These are phyloP conservation scores for Botrytis deweyae DNA, from an alignment of 2,329 filamentous ascomycete species.

Conservation along the genomic window DNA sequence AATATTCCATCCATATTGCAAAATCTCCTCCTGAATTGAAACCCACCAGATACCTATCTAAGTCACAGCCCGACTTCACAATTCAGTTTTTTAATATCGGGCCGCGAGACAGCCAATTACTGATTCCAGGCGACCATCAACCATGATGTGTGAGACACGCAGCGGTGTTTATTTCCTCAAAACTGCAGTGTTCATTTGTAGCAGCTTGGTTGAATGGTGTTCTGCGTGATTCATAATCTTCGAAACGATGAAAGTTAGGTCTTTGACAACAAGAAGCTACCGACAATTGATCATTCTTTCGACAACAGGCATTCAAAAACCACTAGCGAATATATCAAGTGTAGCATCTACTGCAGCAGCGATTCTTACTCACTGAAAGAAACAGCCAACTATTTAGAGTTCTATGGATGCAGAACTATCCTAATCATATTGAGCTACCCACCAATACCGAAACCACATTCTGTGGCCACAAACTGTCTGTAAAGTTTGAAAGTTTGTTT, in stretches of 20 bases:
- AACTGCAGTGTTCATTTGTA: too few relatives aligned
- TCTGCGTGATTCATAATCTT: too few relatives aligned
- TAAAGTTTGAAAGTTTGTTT: too few relatives aligned
- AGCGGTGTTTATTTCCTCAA: too few relatives aligned
- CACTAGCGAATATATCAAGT: not conserved
- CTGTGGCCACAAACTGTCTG: too few relatives aligned
- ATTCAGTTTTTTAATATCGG: not conserved
- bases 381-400: not conserved
- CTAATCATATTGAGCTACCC: accelerated
- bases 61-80: accelerated
- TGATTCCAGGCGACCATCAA: too few relatives aligned
- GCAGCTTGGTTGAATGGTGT: too few relatives aligned
- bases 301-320: not conserved
- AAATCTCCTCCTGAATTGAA: too few relatives aligned
- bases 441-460: too few relatives aligned
- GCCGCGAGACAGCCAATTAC: too few relatives aligned
- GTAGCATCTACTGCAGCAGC: accelerated
- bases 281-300: not conserved
- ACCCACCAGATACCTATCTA: not conserved
- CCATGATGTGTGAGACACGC: not conserved
- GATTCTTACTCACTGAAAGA: not conserved
- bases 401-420: not conserved
- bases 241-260: too few relatives aligned
- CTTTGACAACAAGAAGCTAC: not conserved
- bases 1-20: too few relatives aligned